A percentile compares a stretch with the other conserved stretches of the same genome.
These are phyloP conservation scores for Tuber calosporum DNA, from an alignment of 495 filamentous ascomycete genomes.

Conservation along the genomic window DNA sequence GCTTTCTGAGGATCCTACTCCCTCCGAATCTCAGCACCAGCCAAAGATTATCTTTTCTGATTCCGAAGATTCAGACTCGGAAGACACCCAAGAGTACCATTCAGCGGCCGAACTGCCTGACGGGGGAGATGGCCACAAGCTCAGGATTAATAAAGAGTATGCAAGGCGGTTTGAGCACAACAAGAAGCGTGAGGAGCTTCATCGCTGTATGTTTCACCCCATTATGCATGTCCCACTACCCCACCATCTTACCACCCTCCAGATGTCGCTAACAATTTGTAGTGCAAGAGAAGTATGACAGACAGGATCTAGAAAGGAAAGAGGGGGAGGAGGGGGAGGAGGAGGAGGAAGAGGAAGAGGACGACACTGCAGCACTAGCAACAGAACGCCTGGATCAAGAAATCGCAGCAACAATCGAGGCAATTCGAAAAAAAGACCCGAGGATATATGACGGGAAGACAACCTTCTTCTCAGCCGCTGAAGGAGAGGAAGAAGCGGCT, in stretches of 20 bases:
- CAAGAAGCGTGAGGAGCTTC: slow-evolving; percentile 85
- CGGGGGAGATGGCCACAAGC: slow-evolving; percentile 52
- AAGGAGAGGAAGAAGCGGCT: slow-evolving; percentile 46
- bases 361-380: slow-evolving; percentile 77
- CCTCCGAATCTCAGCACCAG: not conserved
- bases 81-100: slow-evolving; percentile 21
- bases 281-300: slow-evolving; percentile 86
- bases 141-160: slow-evolving; percentile 72
- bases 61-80: slow-evolving; percentile 19
- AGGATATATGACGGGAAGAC: slow-evolving; percentile 72
- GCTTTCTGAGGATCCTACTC: slow-evolving; percentile 12
- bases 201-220: slow-evolving; percentile 55
- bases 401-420: slow-evolving; percentile 73
- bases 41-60: slow-evolving; percentile 30
- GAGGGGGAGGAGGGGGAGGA: slow-evolving; percentile 49
- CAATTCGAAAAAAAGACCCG: slow-evolving; percentile 83
- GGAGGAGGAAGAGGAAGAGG: slow-evolving; percentile 71
- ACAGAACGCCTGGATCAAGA: slow-evolving; percentile 77
- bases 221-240: not conserved
- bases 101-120: slow-evolving; percentile 25
- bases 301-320: slow-evolving; percentile 39
- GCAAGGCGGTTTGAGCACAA: slow-evolving; percentile 89
- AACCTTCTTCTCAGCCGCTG: slow-evolving; percentile 65
- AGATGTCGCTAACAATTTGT: slow-evolving; percentile 13
- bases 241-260: slow-evolving; percentile 7